Percentiles rank a stretch among this genome's conserved stretches.
Conservation (phyloP, 2,329 filamentous ascomycete genomes). For the Lasiodiplodia hormozganensis region DNA sequence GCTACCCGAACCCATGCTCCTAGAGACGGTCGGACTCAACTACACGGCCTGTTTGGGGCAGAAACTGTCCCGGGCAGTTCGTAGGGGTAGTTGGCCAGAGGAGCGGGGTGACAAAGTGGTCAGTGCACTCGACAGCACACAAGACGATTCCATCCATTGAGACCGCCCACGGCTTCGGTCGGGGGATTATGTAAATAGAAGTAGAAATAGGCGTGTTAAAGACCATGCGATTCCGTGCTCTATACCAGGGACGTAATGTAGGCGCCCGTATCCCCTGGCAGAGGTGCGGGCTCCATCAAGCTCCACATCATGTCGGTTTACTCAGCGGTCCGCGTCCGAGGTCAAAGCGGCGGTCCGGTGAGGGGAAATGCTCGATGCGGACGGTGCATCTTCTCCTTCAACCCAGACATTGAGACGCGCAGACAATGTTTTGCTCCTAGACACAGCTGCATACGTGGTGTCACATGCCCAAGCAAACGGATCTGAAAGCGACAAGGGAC, state of each 20-base stretch:
- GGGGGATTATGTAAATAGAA: not conserved
- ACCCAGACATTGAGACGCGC: not conserved
- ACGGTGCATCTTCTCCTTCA: not conserved
- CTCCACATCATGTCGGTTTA: constrained; percentile 7
- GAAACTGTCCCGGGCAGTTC: not conserved
- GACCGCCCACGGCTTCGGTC: not conserved
- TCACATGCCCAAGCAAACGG: constrained; percentile 1
- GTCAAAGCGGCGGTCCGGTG: constrained; percentile 12
- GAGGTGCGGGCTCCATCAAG: constrained; percentile 2
- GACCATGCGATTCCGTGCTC: not conserved
- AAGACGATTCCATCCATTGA: not conserved
- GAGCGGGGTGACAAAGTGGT: not conserved
- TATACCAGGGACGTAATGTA: not conserved
- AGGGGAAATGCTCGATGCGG: constrained; percentile 9
- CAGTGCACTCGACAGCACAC: not conserved
- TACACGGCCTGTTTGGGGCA: not conserved
- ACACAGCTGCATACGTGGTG: not conserved
- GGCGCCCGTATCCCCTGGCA: not conserved
- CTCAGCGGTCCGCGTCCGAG: constrained; percentile 16
- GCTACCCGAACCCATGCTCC: constrained; percentile 14
- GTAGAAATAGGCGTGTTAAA: not conserved
- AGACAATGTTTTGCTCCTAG: not conserved
- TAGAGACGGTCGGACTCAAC: not conserved
- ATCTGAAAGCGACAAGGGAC: not conserved
- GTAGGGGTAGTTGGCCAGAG: not conserved